Base-by-base conservation (phyloP, 2,329 filamentous ascomycete species). In the Aspergillus sp. region DNA sequence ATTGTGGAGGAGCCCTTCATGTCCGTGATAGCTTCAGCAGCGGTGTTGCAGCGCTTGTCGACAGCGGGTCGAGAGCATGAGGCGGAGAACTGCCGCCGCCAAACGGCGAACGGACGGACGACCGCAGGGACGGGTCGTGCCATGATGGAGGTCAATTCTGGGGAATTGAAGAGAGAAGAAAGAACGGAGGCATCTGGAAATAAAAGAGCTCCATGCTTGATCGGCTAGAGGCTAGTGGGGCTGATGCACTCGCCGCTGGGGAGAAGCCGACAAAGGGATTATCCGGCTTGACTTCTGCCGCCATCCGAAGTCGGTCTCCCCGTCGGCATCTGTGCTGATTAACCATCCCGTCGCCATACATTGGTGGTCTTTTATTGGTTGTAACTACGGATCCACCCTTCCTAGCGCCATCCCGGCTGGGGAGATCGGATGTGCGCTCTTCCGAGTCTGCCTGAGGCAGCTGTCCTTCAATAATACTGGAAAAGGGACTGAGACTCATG, bases 41-140 rank as follows among this genome's bases (percentile, higher is more conserved):
- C 88, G 2, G 87, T 89, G 51, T 85, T 82, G 66, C 85, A 84
- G 64, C 90, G 81, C 77, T 91, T 91, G 80, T 91, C 89, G 75
- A 91, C 90, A 71, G 87, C 86, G 68, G 81, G 74, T 59, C 85
- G 82, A 60, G 83, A 81, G 36, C 83, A 76, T 3, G 87, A 87
- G 48, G 81, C 85, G 45, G 87, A 89, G 77, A 91, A 90, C 63
- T 83, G 78, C 64, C 86, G 82, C 64, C 70, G 68, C 70, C 71
- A 70, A 39, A 72, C 49, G 45, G 70, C 55, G 50, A 57, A 57
- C 45, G 55, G 69, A 58, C 69, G 69, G 64, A 73, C 68, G 59
- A 69, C 64, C 58, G 64, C 63, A 61, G 68, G 61, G 48, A 66
- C 55, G 54, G 67, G 63, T 61, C 65, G 67, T 60, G 67, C 66